These are phyloP conservation scores for Fusarium armeniacum DNA, from an alignment of 2,329 filamentous ascomycete genomes.

Conservation along the genomic window DNA sequence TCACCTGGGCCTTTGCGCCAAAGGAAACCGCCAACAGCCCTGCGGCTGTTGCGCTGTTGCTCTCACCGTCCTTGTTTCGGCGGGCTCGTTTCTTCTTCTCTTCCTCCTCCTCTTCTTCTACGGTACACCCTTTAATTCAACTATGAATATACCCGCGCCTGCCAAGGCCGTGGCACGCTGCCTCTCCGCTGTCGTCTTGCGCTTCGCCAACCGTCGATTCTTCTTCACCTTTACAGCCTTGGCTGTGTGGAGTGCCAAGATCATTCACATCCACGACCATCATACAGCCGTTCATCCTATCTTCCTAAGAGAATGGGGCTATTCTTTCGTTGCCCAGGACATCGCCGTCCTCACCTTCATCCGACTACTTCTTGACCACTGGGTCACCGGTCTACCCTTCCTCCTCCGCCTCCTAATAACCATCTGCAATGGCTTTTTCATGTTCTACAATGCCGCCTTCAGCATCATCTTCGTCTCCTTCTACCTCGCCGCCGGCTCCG, in stretches of 20 bases:
- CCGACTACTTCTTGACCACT: constrained; percentile 51
- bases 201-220: constrained; percentile 51
- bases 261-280: constrained; percentile 53
- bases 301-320: constrained; percentile 36
- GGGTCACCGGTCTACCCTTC: constrained; percentile 36
- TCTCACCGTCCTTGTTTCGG: no score
- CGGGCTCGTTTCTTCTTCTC: background rate
- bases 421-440: constrained; percentile 22
- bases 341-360: constrained; percentile 51
- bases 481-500: constrained; percentile 52
- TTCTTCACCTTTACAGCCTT: constrained; percentile 53
- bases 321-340: constrained; percentile 56
- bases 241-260: constrained; percentile 53
- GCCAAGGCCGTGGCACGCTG: constrained; percentile 14
- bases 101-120: background rate
- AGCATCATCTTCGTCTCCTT: constrained; percentile 49
- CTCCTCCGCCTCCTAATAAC: constrained; percentile 26
- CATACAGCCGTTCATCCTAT: constrained; percentile 45
- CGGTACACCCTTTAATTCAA: constrained; percentile 12
- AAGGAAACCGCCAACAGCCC: background rate
- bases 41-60: background rate
- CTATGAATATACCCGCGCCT: constrained; percentile 12
- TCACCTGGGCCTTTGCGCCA: constrained; percentile 1
- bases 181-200: constrained; percentile 22
- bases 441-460: constrained; percentile 33